Evolutionary conservation across 257 asterid genomes (phyloP), one percentile per base, ranked within the genome.

Genomic region (Asclepias syriaca): DNA sequence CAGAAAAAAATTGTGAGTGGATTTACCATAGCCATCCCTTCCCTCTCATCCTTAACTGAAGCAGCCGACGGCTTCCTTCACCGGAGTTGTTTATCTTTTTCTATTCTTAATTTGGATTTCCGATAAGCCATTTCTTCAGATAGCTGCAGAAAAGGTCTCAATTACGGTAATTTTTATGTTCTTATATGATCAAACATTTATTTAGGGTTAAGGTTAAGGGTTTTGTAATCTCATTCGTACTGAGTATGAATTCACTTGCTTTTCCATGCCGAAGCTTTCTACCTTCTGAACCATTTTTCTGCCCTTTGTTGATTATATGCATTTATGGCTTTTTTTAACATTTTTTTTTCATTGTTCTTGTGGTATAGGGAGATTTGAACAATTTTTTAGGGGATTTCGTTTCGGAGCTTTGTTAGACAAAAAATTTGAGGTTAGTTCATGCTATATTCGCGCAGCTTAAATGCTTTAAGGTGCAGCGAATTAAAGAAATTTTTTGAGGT

Each of bases 121-220:
- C 6, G 21, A 2, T 34, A 18, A 13, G 49, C 6, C 9, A 18
- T 3, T 24, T 0, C 14, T 16, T 63, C 67, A 5, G 43, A 29
- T 34, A 34, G 67, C 22, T 16, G 48, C 46, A 16, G 2, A 7
- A 63, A 13, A 63, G 67, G 67, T 63, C 7, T 22, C 48, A 63
- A 34, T 7, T 63, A 16, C 37, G 43, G 67, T 40, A 34, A 13
- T 34, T 32, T 63, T 63, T 11, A 15, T 63, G 27, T 34, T 32
- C 48, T 34, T 32, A 34, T 13, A 14, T 6, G 10, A 34, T 34
- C 27, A 16, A 63, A 34, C 19, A 32, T 8, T 34, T 11, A 5
- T 2, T 63, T 34, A 63, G 49, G n/a, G n/a, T n/a, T n/a, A n/a
- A n/a, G 67, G 46, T 63, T 63, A 63, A 60, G 46, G 43, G 67